Conservation (phyloP, 2,329 filamentous ascomycete genomes). For the Hysterium pulicare region DNA sequence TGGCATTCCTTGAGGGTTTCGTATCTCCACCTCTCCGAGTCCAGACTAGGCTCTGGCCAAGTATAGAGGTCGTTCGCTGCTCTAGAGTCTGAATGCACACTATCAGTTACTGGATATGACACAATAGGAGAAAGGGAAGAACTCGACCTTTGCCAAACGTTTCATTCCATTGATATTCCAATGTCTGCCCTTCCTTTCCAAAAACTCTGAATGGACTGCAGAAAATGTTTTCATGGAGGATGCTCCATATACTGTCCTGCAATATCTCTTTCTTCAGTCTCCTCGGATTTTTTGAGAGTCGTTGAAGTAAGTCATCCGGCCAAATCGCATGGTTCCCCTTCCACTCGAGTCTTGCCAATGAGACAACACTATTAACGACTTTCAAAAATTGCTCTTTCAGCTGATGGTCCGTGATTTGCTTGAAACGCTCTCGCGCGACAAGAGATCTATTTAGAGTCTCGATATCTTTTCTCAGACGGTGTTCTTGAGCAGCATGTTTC, state of each 20-base stretch:
- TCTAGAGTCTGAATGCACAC: background rate
- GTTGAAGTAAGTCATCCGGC: background rate
- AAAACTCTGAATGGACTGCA: slow-evolving; percentile 3
- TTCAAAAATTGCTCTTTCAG: background rate
- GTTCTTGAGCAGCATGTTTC: background rate
- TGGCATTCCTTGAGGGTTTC: background rate
- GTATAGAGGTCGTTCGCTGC: background rate
- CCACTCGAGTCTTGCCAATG: background rate
- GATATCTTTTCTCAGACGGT: slow-evolving; percentile 1
- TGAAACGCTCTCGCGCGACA: background rate
- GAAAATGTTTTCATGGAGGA: slow-evolving; percentile 1
- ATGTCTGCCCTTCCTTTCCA: background rate
- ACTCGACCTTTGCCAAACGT: background rate
- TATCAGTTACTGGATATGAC: background rate
- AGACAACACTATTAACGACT: background rate
- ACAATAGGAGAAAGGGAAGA: background rate
- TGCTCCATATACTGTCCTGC: slow-evolving; percentile 2
- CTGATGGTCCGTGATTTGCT: background rate
- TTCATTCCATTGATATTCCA: slow-evolving; percentile 1
- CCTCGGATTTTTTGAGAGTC: background rate
- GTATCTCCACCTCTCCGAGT: slow-evolving; percentile 2
- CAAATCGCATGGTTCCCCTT: background rate
- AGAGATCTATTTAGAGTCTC: background rate
- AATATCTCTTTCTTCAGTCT: background rate
- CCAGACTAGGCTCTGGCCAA: slow-evolving; percentile 1